Evolutionary conservation across 2,329 filamentous ascomycete species (phyloP), one percentile per base, ranked within the genome.

Genomic region (Venturiaceae sp.): DNA sequence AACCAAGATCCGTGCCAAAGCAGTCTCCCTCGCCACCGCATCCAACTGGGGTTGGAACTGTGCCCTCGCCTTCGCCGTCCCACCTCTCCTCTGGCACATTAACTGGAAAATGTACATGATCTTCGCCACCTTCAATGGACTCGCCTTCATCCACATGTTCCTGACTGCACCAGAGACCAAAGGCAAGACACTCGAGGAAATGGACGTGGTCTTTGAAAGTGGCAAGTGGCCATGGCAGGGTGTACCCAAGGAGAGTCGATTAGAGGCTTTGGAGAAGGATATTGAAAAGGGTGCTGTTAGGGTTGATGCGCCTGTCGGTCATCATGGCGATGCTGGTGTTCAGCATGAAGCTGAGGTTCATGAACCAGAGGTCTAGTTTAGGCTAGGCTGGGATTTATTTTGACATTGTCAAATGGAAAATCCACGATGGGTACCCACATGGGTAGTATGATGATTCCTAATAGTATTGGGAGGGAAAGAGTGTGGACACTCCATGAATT

Each of bases 81-180:
- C 71, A 5, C 71, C 70, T n/a, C 68, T 73, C 32, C 67, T 74
- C 9, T 69, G 66, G 66, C 68, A 63, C 60, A 73, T 74, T 59
- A 72, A 71, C 62, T 74, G 71, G 71, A 73, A 72, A 61, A 73
- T 72, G 67, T 74, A 73, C 63, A 73, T 73, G 67, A 61, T 72
- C 55, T 72, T 73, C 54, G 71, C 64, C 19, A 67, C 70, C 4
- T 73, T 73, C 64, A 73, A 72, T 58, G 69, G 64, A 13, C 52
- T 66, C 16, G 70, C 71, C 1, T 62, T 72, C 47, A 67, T 73
- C 41, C 71, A 74, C 62, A 72, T 72, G 67, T 74, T 73, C 62
- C 59, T 74, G 33, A 63, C 66, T 23, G 70, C 70, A 1, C 71
- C 71, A 5, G 72, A 74, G 64, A 74, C 72, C 23, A 73, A 72